Percentiles rank a stretch among this genome's conserved stretches.
phyloP scores from a whole-genome alignment of 1,284 basidiomycete genomes.

The Takashimella tepidaria region DNA sequence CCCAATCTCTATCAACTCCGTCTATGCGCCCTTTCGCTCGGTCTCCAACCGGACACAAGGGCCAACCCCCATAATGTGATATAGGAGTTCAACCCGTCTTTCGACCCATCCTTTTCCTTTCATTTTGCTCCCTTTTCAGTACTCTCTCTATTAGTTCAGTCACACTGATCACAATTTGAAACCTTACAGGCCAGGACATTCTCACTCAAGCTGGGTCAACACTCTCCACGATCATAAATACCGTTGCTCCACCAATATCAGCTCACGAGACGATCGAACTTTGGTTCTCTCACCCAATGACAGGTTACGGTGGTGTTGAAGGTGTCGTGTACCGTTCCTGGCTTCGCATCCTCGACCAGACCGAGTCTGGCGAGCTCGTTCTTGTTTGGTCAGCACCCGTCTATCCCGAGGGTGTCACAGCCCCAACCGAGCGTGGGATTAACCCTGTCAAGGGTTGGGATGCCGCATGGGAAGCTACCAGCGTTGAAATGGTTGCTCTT shows the following conservation, averaged over 20 bases:
- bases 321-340: constrained; percentile 83
- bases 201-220: constrained; percentile 79
- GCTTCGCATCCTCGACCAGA: constrained; percentile 79
- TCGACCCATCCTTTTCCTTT: too few species aligned
- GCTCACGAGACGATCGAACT: constrained; percentile 97
- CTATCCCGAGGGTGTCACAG: constrained; percentile 48
- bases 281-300: constrained; percentile 93
- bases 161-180: too few species aligned
- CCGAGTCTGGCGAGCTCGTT: constrained; percentile 84
- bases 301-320: constrained; percentile 92
- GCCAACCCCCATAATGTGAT: too few species aligned
- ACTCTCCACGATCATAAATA: constrained; percentile 84
- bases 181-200: constrained; percentile 70
- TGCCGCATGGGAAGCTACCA: constrained; percentile 71
- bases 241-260: constrained; percentile 94
- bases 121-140: too few species aligned
- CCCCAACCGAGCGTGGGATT: constrained; percentile 51
- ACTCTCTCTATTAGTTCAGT: too few species aligned
- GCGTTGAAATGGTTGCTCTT: constrained; percentile 45
- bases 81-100: too few species aligned
- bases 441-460: constrained; percentile 79
- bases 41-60: too few species aligned
- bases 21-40: too few species aligned
- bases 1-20: too few species aligned
- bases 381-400: constrained; percentile 66